Conservation (phyloP, 2,329 filamentous ascomycete species). For the Biscogniauxia sp. region DNA sequence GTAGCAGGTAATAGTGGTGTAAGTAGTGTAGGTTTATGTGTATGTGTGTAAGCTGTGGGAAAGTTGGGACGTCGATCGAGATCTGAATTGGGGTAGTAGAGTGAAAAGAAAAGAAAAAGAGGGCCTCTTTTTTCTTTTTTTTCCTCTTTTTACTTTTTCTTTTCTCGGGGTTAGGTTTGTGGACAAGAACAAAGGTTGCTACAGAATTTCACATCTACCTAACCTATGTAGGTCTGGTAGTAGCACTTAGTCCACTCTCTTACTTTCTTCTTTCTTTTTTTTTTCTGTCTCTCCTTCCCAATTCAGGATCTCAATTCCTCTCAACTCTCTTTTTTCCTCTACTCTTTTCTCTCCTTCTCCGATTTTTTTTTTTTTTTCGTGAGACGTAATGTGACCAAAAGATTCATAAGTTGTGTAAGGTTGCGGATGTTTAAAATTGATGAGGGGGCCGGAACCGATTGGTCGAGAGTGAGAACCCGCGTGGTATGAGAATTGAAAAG, state of each 20-base stretch:
- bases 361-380: neutral
- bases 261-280: neutral
- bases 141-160: too few relatives aligned
- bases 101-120: too few relatives aligned
- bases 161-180: too few relatives aligned
- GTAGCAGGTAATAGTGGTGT: too few relatives aligned
- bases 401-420: conserved; percentile 5
- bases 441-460: conserved; percentile 11
- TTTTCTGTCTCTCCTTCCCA: neutral
- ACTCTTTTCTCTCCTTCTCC: neutral
- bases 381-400: neutral
- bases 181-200: neutral
- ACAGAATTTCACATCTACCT: neutral
- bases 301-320: neutral
- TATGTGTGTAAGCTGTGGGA: too few relatives aligned
- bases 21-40: too few relatives aligned
- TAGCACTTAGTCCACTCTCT: neutral
- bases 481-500: conserved; percentile 1
- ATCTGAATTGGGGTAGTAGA: neutral
- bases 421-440: conserved; percentile 18
- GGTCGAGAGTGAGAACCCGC: neutral
- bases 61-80: neutral
- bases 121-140: too few relatives aligned
- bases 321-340: neutral
- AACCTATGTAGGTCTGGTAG: too few relatives aligned